Evolutionary conservation across 768 basidiomycete species (phyloP).

Genomic region (Leccinum barrowsii): DNA sequence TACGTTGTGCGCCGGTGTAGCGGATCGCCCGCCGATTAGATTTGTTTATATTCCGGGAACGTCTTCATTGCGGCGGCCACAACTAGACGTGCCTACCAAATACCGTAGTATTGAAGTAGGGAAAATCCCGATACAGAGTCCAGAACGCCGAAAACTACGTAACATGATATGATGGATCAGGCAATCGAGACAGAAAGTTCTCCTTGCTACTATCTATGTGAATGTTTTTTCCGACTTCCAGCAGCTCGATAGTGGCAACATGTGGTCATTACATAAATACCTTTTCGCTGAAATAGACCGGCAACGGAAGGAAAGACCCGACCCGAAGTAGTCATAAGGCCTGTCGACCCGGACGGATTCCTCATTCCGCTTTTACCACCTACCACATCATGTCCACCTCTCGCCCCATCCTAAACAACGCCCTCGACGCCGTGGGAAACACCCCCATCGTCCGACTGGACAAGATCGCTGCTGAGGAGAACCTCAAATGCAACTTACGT

Average conservation of each 20-base stretch:
- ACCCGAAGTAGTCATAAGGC: constrained; percentile 10
- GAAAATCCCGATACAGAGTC: too few species aligned
- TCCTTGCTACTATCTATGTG: too few species aligned
- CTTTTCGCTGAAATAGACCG: not conserved
- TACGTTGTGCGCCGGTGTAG: too few species aligned
- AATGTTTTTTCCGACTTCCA: not conserved
- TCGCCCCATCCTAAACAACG: constrained; percentile 62
- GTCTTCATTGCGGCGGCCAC: too few species aligned
- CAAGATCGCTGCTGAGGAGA: constrained; percentile 68
- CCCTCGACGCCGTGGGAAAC: constrained; percentile 82
- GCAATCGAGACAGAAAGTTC: too few species aligned
- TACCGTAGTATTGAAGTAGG: too few species aligned
- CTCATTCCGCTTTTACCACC: not conserved
- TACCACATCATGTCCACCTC: constrained; percentile 28
- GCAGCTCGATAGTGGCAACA: not conserved
- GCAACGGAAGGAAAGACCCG: constrained; percentile 1
- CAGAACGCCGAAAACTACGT: too few species aligned
- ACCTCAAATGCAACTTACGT: constrained; percentile 88
- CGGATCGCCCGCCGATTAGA: too few species aligned
- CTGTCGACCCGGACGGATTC: not conserved
- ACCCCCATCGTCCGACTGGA: constrained; percentile 89
- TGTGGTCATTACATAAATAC: not conserved
- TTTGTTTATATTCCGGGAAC: too few species aligned
- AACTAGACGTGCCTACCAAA: too few species aligned
- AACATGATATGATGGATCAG: not conserved